Base-by-base conservation (phyloP, 768 basidiomycete species). In the Pulveroboletus ravenelii region DNA sequence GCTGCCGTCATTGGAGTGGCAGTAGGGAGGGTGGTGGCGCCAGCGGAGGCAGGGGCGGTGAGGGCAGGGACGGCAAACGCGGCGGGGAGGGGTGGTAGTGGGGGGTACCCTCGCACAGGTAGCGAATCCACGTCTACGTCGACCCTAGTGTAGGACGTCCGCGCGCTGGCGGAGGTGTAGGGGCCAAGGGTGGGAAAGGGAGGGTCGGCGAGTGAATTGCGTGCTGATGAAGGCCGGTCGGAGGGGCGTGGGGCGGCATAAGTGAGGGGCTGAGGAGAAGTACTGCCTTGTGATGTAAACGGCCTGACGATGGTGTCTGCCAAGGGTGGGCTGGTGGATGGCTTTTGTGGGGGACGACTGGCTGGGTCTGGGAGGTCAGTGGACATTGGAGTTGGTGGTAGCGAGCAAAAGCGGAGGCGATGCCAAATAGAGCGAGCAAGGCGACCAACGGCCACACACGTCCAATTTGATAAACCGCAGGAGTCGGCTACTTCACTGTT, bases 101-200 rank as follows among this genome's bases (percentile, higher is more conserved):
- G 62, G 12, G 64, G 64, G 43, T 64, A 67, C 6, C 52, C 40
- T 5, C 65, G 57, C 0, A 38, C n/a, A 2, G 62, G 45, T 2
- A 52, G 1, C 3, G 55, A 67, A 17, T 72, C 71, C 3, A 66
- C 61, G 50, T 77, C 75, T 29, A 66, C 61, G 50, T 77, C 75
- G 30, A 80, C 78, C 23, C 74, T 74, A 2, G 80, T 81, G 54
- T 74, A 77, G 10, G 79, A 79, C 7, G 80, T 80, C 20, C 78
- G 74, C 0, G 80, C 74, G 45, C 74, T 75, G 32, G 75, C 70
- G 17, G 75, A 72, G 30, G 65, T 49, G 54, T 65, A 53, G 50
- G 65, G 63, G 10, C 61, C 55, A 4, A 50, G 41, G 3, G 18
- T 53, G 37, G 49, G n/a, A 3, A 34, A 34, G 14, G 45, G 23